Base-by-base conservation (phyloP, 805 yeast genomes). In the Kodamaea fukazawae region DNA sequence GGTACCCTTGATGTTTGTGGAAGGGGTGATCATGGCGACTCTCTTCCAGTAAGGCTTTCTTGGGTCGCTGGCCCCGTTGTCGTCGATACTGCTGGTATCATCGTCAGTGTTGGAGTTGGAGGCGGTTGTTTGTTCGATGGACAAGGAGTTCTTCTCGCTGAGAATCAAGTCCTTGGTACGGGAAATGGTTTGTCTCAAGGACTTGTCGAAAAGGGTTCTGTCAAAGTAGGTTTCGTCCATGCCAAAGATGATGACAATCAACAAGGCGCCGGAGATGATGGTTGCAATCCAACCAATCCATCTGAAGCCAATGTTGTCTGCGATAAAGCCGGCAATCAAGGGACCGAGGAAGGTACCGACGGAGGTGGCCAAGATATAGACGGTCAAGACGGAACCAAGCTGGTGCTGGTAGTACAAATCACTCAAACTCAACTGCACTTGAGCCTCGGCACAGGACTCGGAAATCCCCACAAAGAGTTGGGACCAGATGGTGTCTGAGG, bases 271-370 rank as follows among this genome's bases (percentile, higher is more conserved):
- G 17, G 61, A 56, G 26, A 65, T 53, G 40, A 63, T 53, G 30
- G 80, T 89, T 8, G 83, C 79, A 41, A 81, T 71, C 55, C 86
- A 83, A 25, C 89, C 88, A 5, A 84, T 86, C 95, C 95, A 86
- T 51, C 84, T 69, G 65, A 85, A 86, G n/a, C 78, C 72, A 18
- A 75, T 67, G 32, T 73, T 62, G 32, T 76, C 71, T 7, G 80
- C 75, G 47, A 84, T 77, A 50, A 80, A 78, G n/a, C 88, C 89
- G 13, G 88, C 90, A 47, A 84, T 72, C 38, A 86, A 62, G 2
- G 95, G 95, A 2, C 93, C 91, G 44, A 86, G 62, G 55, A 81
- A 86, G 2, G 90, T 82, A 40, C 93, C 91, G 10, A 81, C 75
- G 25, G 89, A 79, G 3, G 88, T 80, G 17, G 86, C 81, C 62